phyloP scores from a whole-genome alignment of 768 basidiomycete species.

The Boletus eberwhitei region DNA sequence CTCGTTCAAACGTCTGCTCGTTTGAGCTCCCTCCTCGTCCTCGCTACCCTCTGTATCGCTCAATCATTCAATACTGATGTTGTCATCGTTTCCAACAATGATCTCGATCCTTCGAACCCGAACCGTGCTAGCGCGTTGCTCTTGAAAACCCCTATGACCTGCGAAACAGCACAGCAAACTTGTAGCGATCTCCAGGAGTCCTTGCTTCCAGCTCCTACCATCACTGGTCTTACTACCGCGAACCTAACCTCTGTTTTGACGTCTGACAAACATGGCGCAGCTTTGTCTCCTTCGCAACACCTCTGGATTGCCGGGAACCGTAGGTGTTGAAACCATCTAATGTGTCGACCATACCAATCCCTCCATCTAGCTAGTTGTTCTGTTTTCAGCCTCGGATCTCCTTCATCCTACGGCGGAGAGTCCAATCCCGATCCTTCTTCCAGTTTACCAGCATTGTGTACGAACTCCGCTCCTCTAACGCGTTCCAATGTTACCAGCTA shows the following conservation, averaged over 20 bases:
- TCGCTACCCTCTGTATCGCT: too few species aligned
- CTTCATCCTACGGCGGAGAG: neutral
- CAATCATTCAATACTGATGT: neutral
- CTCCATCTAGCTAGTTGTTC: neutral
- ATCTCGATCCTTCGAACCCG: conserved; percentile 9
- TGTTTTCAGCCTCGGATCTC: neutral
- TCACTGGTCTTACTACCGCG: neutral
- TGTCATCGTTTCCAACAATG: conserved; percentile 14
- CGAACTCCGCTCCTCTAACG: conserved; percentile 15
- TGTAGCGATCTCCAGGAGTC: conserved; percentile 4
- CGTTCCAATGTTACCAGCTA: conserved; percentile 10
- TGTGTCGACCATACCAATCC: neutral
- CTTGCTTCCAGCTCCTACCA: conserved; percentile 1
- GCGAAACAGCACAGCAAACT: conserved; percentile 1
- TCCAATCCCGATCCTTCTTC: neutral
- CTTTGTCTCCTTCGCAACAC: neutral
- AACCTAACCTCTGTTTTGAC: neutral
- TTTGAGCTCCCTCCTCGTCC: too few species aligned
- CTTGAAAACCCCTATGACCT: conserved; percentile 4
- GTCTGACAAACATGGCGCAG: conserved; percentile 3
- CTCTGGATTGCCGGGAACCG: conserved; percentile 5
- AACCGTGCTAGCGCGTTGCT: conserved; percentile 12
- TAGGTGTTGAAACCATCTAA: neutral
- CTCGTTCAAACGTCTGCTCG: too few species aligned
- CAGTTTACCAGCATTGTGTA: conserved; percentile 6